Base-by-base conservation (phyloP, 2,329 filamentous ascomycete species). In the Fusarium secorum region DNA sequence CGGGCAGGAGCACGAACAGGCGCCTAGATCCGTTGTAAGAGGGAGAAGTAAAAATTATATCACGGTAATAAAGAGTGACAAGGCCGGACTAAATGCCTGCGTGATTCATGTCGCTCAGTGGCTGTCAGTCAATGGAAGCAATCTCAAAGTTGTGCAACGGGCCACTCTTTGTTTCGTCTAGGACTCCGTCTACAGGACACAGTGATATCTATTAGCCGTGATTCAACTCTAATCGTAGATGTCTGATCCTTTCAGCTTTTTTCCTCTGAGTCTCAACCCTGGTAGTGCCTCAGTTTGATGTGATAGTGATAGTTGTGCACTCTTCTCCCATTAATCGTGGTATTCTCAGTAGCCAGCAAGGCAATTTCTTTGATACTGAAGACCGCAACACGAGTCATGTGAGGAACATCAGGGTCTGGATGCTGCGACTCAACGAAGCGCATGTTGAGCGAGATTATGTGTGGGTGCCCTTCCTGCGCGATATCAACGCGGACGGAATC, bases 401-500 rank as follows among this genome's bases (percentile, higher is more conserved):
- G 26, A 5, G 45, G 44, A 14, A 5, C 4, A 8, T 24, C 14
- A 2, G 46, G 24, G 14, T 53, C 42, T 5, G n/a, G 6, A 13
- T 36, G n/a, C 22, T 64, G 62, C 5, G 45, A 51, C 17, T 71
- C 55, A 11, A 73, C 65, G 54, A 74, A 64, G 18, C 72, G 72
- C 9, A 74, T 18, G 48, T 70, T 71, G 48, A 74, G 57, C 1
- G 61, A 70, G 32, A 75, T 46, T n/a, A 53, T 59, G 53, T 66
- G 35, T 4, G 51, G 41, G 18, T 56, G 51, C 10, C 52, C 48
- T 14, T 51, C 41, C 55, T 75, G 72, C 4, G 32, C 30, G 44
- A 75, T 55, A 17, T 70, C 59, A 20, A 75, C 35, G 18, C 73
- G 71, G 11, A 73, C 45, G 4, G 71, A 66, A 45, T 75, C 74